These are phyloP conservation scores for Pseudogymnoascus sp. DNA, from an alignment of 2,329 filamentous ascomycete species.

Conservation along the genomic window DNA sequence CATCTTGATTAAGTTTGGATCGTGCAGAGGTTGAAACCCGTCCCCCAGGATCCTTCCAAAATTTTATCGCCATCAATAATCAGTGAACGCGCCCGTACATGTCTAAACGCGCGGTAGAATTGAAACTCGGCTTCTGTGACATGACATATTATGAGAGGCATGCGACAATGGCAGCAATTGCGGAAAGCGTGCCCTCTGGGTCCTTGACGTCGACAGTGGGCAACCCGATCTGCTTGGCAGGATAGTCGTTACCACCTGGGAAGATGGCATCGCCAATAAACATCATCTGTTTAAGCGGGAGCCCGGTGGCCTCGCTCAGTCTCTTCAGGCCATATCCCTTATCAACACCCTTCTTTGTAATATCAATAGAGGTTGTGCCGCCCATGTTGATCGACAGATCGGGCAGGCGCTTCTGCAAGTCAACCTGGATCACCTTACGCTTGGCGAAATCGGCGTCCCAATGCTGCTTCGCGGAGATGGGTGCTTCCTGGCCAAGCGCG, in stretches of 20 bases:
- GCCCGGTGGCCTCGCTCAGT: conserved; percentile 14
- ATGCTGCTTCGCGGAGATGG: conserved; percentile 29
- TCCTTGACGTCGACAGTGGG: not conserved
- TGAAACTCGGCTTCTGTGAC: not conserved
- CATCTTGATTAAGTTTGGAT: not conserved
- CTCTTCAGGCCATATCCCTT: conserved; percentile 24
- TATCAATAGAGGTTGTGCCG: conserved; percentile 34
- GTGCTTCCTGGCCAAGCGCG: conserved; percentile 34
- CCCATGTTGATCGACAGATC: conserved; percentile 35
- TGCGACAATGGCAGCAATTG: not conserved
- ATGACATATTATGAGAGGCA: not conserved
- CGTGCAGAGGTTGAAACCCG: not conserved
- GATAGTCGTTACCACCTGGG: conserved; percentile 34
- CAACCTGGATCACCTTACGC: conserved; percentile 32
- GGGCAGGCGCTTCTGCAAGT: conserved; percentile 30
- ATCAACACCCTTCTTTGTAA: conserved; percentile 33
- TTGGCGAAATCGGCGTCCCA: conserved; percentile 36
- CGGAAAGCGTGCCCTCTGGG: not conserved
- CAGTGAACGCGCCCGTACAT: not conserved
- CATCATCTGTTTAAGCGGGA: conserved; percentile 32
- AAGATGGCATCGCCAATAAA: conserved; percentile 37
- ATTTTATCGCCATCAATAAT: not conserved
- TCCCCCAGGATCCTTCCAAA: too few species aligned
- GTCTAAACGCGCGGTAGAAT: not conserved
- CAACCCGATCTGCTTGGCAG: conserved; percentile 29